Base-by-base conservation (phyloP, 2,329 filamentous ascomycete genomes). In the Fusarium mundagurra region DNA sequence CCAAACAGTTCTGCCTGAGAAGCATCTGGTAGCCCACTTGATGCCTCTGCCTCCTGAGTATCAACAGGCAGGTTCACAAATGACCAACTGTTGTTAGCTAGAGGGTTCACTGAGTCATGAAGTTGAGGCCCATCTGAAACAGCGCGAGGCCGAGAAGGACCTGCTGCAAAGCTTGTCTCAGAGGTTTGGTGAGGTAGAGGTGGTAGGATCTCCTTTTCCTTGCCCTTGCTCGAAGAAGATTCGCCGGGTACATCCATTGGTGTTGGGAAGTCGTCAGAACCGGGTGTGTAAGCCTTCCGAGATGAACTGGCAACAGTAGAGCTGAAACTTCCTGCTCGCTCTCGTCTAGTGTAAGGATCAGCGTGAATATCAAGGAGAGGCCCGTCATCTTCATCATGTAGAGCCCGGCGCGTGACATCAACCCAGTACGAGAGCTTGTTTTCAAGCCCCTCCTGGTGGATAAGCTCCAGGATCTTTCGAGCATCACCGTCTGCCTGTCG, bases 51-150 rank as follows among this genome's bases (percentile, higher is more conserved):
- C 22, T 50, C 41, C n/a, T 76, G 54, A 8, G 64, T 61, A 43
- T 80, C 69, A 17, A 76, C 58, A 27, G 83, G 80, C 13, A 88
- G 70, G 31, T 81, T 82, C 8, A 84, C 82, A 73, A 91, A 92
- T 0, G 86, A 86, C 90, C 90, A 92, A 73, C 83, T 91, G 71
- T 91, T 91, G 77, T 89, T 89, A 3, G 86, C 89, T 22, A 92
- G 78, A 1, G 88, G 87, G 58, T 90, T 87, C 61, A 86, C 82
- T 6, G 81, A 80, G 14, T 84, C 81, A 8, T 82, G 82, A 11
- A 80, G 77, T 48, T 83, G 83, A 8, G 88, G 88, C 0, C 89
- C 89, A 75, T 91, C 90, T 1, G 90, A 91, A 57, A 86, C 83
- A 34, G 90, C 85, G 48, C 90, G 84, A 24, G 87, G 88, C 43